A percentile compares a stretch with the other conserved stretches of the same genome.
phyloP scores from a whole-genome alignment of 2,329 filamentous ascomycete species.

The Lachnellula cervina region DNA sequence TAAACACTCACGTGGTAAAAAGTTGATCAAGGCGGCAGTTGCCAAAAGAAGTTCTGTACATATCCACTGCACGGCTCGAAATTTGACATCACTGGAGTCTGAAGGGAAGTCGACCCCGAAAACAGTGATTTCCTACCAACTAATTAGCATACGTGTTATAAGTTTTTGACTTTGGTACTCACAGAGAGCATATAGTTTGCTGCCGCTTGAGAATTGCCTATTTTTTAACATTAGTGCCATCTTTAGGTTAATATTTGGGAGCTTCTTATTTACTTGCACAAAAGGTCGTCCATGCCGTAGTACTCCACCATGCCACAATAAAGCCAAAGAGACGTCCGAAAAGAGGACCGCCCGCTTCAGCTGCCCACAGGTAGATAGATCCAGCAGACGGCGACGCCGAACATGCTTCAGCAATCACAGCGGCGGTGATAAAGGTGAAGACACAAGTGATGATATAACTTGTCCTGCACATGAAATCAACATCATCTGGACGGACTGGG shows the following conservation, averaged over 20 bases:
- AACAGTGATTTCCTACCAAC: constrained; percentile 48
- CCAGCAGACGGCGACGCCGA: constrained; percentile 36
- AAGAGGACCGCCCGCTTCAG: constrained; percentile 39
- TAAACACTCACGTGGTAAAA: constrained; percentile 42
- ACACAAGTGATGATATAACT: constrained; percentile 55
- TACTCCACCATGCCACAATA: constrained; percentile 61
- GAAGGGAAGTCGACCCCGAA: constrained; percentile 52
- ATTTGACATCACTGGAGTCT: constrained; percentile 48
- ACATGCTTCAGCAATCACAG: constrained; percentile 56
- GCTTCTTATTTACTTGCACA: constrained; percentile 39
- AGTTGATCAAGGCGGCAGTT: constrained; percentile 45
- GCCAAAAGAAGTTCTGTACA: constrained; percentile 48
- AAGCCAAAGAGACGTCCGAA: constrained; percentile 34
- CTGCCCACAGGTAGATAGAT: constrained; percentile 45
- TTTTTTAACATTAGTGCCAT: neutral
- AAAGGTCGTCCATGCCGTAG: constrained; percentile 57
- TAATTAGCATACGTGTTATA: neutral
- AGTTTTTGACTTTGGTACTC: constrained; percentile 10
- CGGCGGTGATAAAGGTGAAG: constrained; percentile 57
- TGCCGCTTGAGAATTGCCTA: constrained; percentile 47
- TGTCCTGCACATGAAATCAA: constrained; percentile 38
- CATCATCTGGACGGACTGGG: constrained; percentile 7
- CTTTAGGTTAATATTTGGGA: neutral
- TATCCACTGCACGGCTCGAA: constrained; percentile 58
- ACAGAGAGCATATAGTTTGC: constrained; percentile 50